Percentiles rank a stretch among this genome's conserved stretches.
Evolutionary conservation across 345 rosid genomes (phyloP).

Genomic region (Abelmoschus esculentus): DNA sequence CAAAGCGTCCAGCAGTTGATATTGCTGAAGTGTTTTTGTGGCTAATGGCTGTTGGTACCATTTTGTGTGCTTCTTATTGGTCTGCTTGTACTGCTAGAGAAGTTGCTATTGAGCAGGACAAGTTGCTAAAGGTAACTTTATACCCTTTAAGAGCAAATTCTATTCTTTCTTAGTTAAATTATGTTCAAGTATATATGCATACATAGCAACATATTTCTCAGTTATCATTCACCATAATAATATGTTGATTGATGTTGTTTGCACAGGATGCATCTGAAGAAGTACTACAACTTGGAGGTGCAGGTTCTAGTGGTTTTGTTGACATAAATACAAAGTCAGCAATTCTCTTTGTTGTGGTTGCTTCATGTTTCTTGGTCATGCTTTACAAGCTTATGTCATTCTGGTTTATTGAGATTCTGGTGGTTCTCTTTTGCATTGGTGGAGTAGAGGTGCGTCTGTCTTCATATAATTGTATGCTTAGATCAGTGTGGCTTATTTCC

Average conservation of each 20-base stretch:
- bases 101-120: conserved; percentile 80
- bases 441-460: conserved; percentile 70
- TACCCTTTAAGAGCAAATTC: neutral
- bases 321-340: conserved; percentile 73
- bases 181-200: neutral
- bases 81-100: conserved; percentile 91
- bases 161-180: neutral
- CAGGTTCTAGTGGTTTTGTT: conserved; percentile 54
- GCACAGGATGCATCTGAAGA: conserved; percentile 80
- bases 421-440: conserved; percentile 88
- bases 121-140: conserved; percentile 64
- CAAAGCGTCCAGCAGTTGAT: conserved; percentile 77
- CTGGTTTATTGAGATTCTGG: conserved; percentile 90
- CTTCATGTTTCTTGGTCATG: conserved; percentile 93
- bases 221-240: neutral
- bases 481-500: neutral
- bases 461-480: neutral
- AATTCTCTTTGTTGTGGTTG: conserved; percentile 76
- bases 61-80: conserved; percentile 86
- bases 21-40: conserved; percentile 96
- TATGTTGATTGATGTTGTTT: neutral
- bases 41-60: conserved; percentile 98
- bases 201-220: neutral
- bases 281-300: conserved; percentile 28
- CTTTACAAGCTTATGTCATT: conserved; percentile 92